Percentiles rank a stretch among this genome's conserved stretches.
phyloP scores from a whole-genome alignment of 2,329 filamentous ascomycete genomes.

The Camillea tinctor region DNA sequence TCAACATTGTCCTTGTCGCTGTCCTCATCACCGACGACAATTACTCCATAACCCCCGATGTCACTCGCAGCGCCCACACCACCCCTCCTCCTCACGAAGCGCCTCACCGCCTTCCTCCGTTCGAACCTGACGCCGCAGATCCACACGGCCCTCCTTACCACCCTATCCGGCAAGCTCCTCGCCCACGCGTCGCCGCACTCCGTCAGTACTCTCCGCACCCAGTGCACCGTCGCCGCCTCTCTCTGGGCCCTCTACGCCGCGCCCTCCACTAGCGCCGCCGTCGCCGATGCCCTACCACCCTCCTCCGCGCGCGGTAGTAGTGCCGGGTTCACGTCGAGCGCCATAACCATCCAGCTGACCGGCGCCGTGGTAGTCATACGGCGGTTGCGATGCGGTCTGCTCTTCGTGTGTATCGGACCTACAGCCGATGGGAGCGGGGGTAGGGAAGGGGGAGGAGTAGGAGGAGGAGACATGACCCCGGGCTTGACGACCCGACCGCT shows the following conservation, averaged over 20 bases:
- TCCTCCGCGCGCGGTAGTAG: background rate
- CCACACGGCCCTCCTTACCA: slow-evolving; percentile 59
- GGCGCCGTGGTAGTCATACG: slow-evolving; percentile 60
- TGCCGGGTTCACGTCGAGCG: slow-evolving; percentile 28
- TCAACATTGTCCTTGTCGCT: too few species aligned
- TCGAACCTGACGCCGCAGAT: slow-evolving; percentile 56
- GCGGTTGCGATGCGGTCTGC: slow-evolving; percentile 55
- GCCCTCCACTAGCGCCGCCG: slow-evolving; percentile 38
- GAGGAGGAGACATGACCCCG: slow-evolving; percentile 16
- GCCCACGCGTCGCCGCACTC: slow-evolving; percentile 58
- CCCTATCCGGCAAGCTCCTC: slow-evolving; percentile 61
- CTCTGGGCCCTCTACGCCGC: slow-evolving; percentile 58
- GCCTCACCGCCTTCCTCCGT: slow-evolving; percentile 60
- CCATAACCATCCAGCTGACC: slow-evolving; percentile 58
- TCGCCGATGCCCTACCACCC: slow-evolving; percentile 42
- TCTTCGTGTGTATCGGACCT: slow-evolving; percentile 59
- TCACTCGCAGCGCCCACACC: slow-evolving; percentile 42
- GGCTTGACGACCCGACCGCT: slow-evolving; percentile 22
- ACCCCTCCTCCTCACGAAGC: slow-evolving; percentile 64
- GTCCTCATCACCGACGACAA: too few species aligned
- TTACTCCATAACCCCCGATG: slow-evolving; percentile 11
- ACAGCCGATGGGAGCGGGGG: slow-evolving; percentile 5
- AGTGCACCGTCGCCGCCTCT: slow-evolving; percentile 63
- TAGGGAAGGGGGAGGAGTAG: slow-evolving; percentile 14
- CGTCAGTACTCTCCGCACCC: slow-evolving; percentile 57